Base-by-base conservation (phyloP, 768 basidiomycete species). In the Tulasnella sp. region DNA sequence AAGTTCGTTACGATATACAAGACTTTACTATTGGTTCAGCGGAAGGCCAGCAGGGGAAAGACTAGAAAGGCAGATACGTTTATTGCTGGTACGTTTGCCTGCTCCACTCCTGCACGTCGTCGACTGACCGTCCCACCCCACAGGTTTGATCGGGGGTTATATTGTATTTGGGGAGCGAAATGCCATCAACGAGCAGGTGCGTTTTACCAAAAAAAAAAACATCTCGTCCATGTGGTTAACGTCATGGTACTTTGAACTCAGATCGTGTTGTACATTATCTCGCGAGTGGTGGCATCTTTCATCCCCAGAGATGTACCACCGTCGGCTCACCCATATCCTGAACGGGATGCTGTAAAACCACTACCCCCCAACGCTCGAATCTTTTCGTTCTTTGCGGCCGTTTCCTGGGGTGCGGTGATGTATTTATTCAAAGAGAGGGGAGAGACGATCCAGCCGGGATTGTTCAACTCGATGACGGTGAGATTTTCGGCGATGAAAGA, bases 1-100 rank as follows among this genome's bases (percentile, higher is more conserved):
- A 93, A 93, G 83, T 99, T 98, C 81, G 97, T 97, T 40, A 88
- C 95, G 14, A 82, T 97, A 64, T 99, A 98, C 90, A 99, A 99
- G 86, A 84, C 89, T 9, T 82, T 94, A 54, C 83, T 99, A 72
- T 84, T 99, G 40, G 78, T 97, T 17, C 97, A 99, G 85, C 89
- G 87, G 83, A 93, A 88, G 82, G 81, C 86, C 49, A 94, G 94
- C 82, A 87, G 89, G 19, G 95, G 94, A 17, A 97, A 96, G 84
- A 88, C 91, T 81, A 87, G 94, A 64, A 87, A 85, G 77, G 83
- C 87, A 12, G 97, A 99, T 83, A 92, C 94, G 36, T 97, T 99
- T 82, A 86, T 97, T 49, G 96, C 97, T 39, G 97, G 75, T 76
- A 69, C 36, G 75, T 14, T 9, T n/a, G 19, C 6, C 36, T 0